A percentile compares a stretch with the other conserved stretches of the same genome.
Conservation (phyloP, 106 monocot species). For the Xerophyta viscosa region DNA sequence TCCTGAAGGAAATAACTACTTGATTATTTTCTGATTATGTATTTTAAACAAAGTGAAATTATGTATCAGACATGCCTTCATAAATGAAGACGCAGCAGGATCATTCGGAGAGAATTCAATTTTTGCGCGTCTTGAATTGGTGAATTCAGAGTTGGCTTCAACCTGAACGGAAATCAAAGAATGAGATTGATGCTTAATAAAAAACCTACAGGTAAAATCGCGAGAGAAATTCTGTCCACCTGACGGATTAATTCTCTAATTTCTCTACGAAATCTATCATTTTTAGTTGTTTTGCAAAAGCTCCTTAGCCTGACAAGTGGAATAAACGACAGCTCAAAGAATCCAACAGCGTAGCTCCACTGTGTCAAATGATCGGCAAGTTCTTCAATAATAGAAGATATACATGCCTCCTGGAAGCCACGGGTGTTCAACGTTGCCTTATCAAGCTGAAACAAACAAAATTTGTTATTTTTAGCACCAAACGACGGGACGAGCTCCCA, state of each 20-base stretch:
- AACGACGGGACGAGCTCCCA: no score
- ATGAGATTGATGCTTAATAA: background rate
- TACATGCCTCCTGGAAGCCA: slow-evolving; percentile 84
- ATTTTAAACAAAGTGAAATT: background rate
- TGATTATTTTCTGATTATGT: slow-evolving; percentile 6
- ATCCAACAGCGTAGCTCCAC: slow-evolving; percentile 83
- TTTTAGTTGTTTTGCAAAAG: slow-evolving; percentile 67
- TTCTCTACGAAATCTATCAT: slow-evolving; percentile 65
- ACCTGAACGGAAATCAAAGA: slow-evolving; percentile 31
- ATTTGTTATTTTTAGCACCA: background rate
- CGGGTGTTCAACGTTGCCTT: slow-evolving; percentile 77
- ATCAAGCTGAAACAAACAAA: slow-evolving; percentile 49
- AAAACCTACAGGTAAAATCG: background rate
- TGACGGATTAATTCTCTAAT: slow-evolving; percentile 72
- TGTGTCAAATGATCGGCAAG: slow-evolving; percentile 86
- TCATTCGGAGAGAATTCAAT: slow-evolving; percentile 64
- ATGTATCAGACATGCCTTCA: slow-evolving; percentile 30
- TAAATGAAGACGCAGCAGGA: slow-evolving; percentile 43
- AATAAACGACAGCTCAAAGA: slow-evolving; percentile 92
- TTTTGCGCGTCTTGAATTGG: slow-evolving; percentile 40
- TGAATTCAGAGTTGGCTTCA: slow-evolving; percentile 58
- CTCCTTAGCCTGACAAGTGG: slow-evolving; percentile 67
- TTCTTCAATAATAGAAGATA: slow-evolving; percentile 69
- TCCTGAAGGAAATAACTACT: slow-evolving; percentile 38
- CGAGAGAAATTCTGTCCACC: slow-evolving; percentile 25